A percentile compares a stretch with the other conserved stretches of the same genome.
Evolutionary conservation across 148 eudicot species (phyloP).

Genomic region (Vaccinium darrowii): DNA sequence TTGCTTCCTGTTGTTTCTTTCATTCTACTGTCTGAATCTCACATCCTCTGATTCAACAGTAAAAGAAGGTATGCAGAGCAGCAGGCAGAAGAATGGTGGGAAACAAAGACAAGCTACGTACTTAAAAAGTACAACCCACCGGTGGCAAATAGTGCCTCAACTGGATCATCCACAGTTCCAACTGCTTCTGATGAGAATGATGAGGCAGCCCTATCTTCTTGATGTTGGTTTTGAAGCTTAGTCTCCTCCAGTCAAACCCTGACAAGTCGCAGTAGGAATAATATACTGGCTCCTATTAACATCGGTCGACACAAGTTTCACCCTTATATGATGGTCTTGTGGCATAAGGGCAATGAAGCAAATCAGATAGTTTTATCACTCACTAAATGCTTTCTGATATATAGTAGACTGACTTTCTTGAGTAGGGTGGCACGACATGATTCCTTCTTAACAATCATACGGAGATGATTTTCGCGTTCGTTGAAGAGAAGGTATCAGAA

Average conservation of each 20-base stretch:
- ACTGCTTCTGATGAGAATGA: conserved; percentile 24
- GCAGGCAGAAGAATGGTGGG: conserved; percentile 68
- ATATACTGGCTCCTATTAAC: neutral
- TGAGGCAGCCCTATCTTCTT: conserved; percentile 20
- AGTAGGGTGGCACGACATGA: neutral
- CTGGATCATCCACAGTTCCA: conserved; percentile 16
- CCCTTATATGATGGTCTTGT: neutral
- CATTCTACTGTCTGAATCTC: neutral
- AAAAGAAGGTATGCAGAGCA: too few species aligned
- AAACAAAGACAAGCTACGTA: conserved; percentile 64
- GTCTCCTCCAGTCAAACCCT: neutral
- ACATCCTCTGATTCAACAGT: neutral
- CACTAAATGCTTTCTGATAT: neutral
- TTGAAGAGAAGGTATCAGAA: too few species aligned
- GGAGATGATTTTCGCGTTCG: neutral
- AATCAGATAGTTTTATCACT: neutral
- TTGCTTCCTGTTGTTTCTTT: neutral
- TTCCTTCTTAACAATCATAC: too few species aligned
- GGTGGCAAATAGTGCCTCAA: conserved; percentile 21
- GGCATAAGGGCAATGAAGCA: neutral
- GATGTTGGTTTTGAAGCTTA: conserved; percentile 6
- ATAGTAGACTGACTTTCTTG: neutral
- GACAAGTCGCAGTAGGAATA: neutral
- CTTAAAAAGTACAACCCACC: conserved; percentile 39
- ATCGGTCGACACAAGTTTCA: neutral